Evolutionary conservation across 78 protist species (phyloP), one percentile per base, ranked within the genome.

Genomic region (slime mould (Dictyostelium discoideum)): DNA sequence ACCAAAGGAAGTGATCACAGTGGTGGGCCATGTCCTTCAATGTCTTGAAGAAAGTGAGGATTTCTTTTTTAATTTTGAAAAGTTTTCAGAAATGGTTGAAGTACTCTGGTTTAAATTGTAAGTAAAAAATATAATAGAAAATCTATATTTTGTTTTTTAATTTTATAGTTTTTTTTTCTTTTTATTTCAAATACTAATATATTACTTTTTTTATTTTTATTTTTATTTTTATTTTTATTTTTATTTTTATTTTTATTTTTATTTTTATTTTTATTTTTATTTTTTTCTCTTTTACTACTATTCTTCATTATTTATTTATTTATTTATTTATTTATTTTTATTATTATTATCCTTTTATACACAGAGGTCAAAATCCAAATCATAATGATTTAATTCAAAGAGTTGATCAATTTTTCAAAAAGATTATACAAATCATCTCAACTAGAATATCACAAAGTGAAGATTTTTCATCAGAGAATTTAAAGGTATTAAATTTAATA

Each of bases 81-180:
- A 50, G 84, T 60, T 87, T 26, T 82, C 93, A 57, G 93, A 87
- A 24, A 54, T 78, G 1, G 26, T 87, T 2, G 93, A 87, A 42
- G 39, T 65, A 3, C 18, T 87, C 1, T 87, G 93, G 93, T 78
- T 46, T 16, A 87, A 40, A 87, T 18, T 87, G 93, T 87, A 87
- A 60, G 93, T 87, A 44, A 40, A 42, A 16, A 29, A 1, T n/a
- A 20, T 13, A 37, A 26, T 72, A n/a, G n/a, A n/a, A n/a, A n/a
- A n/a, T n/a, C n/a, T n/a, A 7, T 72, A 72, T 13, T 20, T 24
- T 26, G 13, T 44, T 44, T 44, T 44, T 7, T 44, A n/a, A n/a
- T n/a, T n/a, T n/a, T n/a, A n/a, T n/a, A n/a, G n/a, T n/a, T 44
- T 44, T 44, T 44, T 44, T 44, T 2, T 44, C 2, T 44, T 44